These are phyloP conservation scores for Geranomyces variabilis DNA, from an alignment of 192 early-diverging fungal genomes.

Conservation along the genomic window DNA sequence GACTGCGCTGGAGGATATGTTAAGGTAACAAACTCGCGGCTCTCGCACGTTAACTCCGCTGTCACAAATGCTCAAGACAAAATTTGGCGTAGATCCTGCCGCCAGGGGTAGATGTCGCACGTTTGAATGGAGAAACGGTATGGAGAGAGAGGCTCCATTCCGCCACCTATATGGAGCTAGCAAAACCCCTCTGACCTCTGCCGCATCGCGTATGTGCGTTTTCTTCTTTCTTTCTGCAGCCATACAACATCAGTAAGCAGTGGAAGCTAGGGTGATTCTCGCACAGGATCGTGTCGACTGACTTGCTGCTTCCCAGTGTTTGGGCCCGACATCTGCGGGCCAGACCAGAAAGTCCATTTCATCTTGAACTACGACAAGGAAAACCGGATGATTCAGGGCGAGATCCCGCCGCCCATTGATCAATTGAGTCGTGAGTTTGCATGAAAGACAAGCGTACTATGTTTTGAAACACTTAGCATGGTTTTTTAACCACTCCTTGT, in stretches of 20 bases:
- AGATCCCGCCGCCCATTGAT: slow-evolving; percentile 36
- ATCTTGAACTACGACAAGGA: slow-evolving; percentile 57
- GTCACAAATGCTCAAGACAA: too few species aligned
- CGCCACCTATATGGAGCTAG: too few species aligned
- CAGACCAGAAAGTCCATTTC: slow-evolving; percentile 44
- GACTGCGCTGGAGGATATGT: slow-evolving; percentile 93
- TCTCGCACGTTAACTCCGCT: too few species aligned
- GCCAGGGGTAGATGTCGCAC: slow-evolving; percentile 55
- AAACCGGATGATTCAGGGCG: slow-evolving; percentile 35
- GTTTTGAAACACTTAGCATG: background rate
- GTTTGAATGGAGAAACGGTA: too few species aligned
- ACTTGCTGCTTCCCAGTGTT: slow-evolving; percentile 36
- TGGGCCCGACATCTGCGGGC: slow-evolving; percentile 60
- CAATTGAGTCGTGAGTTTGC: slow-evolving; percentile 46
- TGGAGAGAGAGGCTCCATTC: too few species aligned
- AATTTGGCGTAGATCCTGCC: slow-evolving; percentile 52
- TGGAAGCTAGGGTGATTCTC: too few species aligned
- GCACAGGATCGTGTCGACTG: too few species aligned
- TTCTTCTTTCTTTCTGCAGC: background rate
- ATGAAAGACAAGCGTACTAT: background rate
- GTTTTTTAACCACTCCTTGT: background rate
- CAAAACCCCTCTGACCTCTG: slow-evolving; percentile 57
- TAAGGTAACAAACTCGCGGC: slow-evolving; percentile 57
- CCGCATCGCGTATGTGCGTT: too few species aligned
- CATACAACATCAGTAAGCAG: background rate